Base-by-base conservation (phyloP, 31 red algal genomes). In the Odonthalia washingtoniensis region DNA sequence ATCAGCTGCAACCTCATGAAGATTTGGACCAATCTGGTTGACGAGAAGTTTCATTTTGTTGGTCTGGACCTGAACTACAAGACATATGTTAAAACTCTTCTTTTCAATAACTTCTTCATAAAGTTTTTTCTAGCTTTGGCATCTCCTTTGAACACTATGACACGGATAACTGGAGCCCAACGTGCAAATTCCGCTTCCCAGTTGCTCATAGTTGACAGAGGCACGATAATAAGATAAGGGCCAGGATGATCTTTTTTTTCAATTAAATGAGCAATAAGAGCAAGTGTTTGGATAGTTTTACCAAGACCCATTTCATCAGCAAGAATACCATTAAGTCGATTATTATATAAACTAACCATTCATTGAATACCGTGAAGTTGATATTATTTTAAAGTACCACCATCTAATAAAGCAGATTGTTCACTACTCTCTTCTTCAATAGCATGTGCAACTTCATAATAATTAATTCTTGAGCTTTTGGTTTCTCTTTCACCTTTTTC, bases 231-330 rank as follows among this genome's bases (percentile, higher is more conserved):
- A 39, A 99, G 69, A 78, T 85, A 96, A 24, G 97, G 97, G 37
- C 97, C 97, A 30, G 86, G 68, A 38, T 91, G 86, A 42, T 90
- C 85, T 80, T 99, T 99, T 46, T 72, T 65, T 82, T 99, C 95
- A 32, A 95, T 89, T 5, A 99, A 83, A 79, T 99, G 96, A 24
- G 91, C 87, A 39, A 99, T 75, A 12, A 96, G 83, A 17, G 97
- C 78, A 44, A 99, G 86, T 3, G 97, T 99, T 87, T 99, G 97
- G 41, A 99, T 99, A 40, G 97, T 99, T 80, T 99, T 99, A n/a
- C 97, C 97, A 31, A 99, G 90, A 16, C 97, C 97, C 97, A 99
- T 99, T 83, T 99, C 97, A 82, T 99, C 97, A 0, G 97, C 97
- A 18, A 99, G 65, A 85, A 99, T 99, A 40, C 97, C 97, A 46